Base-by-base conservation (phyloP, 1,284 basidiomycete genomes). In the Sparassis latifolia region DNA sequence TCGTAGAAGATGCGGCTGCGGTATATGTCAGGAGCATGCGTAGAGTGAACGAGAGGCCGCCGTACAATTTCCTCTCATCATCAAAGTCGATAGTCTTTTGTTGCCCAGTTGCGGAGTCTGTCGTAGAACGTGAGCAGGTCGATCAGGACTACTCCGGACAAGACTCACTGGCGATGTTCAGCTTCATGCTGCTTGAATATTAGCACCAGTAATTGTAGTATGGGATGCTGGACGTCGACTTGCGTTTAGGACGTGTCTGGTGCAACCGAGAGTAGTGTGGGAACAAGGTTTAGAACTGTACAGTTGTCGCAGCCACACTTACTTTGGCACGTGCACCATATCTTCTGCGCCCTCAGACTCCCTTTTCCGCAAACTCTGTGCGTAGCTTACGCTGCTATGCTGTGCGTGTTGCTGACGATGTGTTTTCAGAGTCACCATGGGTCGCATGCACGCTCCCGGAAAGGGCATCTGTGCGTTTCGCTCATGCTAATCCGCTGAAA, bases 381-480 rank as follows among this genome's bases (percentile, higher is more conserved):
- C 51, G 71, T 59, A 29, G 9, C 44, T 2, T 33, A 9, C 28
- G 2, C 40, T 31, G 30, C 50, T 57, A 43, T 45, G 54, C 3
- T 7, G 44, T 10, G 38, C 30, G 31, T 6, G 5, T 4, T 52
- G 53, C 59, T 62, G 55, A 64, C 40, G 9, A 10, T 45, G 5
- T 40, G 37, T 41, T 33, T 29, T 27, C 41, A 75, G 72, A 74
- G 52, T 62, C 73, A 69, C 62, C 74, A 89, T 89, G 86, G 87
- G 88, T 89, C 89, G 91, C 70, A 92, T 95, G 90, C 92, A 96
- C 82, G 91, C 91, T 83, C 91, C 91, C 74, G 91, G 92, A 78
- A 96, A 97, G 90, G 93, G 92, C 81, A 95, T 96, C 79, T 91
- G 87, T 90, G 73, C 63, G 84, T 82, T 47, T 55, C 41, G 49